Evolutionary conservation across 2,329 filamentous ascomycete species (phyloP).

Genomic region (Talaromyces sp.): DNA sequence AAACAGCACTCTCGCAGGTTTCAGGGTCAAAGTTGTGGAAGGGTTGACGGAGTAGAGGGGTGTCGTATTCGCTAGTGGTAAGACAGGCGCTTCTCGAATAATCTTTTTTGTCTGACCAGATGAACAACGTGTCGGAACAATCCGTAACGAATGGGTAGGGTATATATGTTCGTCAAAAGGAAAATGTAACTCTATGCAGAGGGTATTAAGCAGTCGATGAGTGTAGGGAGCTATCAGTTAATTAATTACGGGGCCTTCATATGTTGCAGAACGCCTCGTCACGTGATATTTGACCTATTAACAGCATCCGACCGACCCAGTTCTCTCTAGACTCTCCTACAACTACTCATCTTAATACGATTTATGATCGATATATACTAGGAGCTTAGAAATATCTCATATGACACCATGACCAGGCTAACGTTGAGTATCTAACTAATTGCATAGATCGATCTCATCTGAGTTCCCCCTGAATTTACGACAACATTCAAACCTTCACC

Average conservation of each 20-base stretch:
- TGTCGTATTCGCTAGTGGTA: background rate
- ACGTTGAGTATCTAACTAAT: background rate
- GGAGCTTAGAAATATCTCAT: background rate
- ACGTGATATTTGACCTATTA: background rate
- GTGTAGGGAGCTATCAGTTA: background rate
- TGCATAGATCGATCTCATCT: background rate
- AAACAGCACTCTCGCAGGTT: background rate
- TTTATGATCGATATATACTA: background rate
- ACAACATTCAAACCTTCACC: background rate
- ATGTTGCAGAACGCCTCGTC: background rate
- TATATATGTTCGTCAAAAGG: conserved; percentile 3
- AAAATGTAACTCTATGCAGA: background rate
- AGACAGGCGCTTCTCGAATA: background rate
- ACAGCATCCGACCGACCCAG: background rate
- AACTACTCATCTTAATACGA: background rate
- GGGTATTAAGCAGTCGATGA: background rate
- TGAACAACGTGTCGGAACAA: background rate
- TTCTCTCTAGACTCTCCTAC: background rate
- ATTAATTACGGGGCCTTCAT: too few relatives aligned
- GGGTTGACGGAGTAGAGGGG: background rate
- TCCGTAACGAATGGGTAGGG: background rate
- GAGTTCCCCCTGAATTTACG: background rate
- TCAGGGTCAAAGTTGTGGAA: background rate
- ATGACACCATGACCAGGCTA: background rate
- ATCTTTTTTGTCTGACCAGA: background rate